Evolutionary conservation across 768 basidiomycete genomes (phyloP), one percentile per base, ranked within the genome.

Genomic region (Boletus fagicola): DNA sequence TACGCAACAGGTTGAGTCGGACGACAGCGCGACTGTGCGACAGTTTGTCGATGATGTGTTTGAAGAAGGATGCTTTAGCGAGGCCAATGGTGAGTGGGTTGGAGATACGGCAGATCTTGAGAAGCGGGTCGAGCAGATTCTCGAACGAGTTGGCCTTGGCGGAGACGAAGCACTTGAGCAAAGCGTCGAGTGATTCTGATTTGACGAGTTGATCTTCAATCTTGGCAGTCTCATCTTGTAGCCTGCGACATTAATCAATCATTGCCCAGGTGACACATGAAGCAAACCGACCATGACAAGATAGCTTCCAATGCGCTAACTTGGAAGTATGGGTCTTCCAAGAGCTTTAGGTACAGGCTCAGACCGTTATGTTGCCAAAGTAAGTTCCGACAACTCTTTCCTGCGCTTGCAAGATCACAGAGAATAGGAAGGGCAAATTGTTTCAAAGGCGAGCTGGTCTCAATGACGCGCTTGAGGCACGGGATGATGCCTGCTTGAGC

Each of bases 341-440:
- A 73, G 22, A 94, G 79, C 61, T 81, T 82, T 57, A 92, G 70
- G 65, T 95, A 96, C 80, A 94, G 77, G 30, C 71, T 69, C 35
- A 99, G 75, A n/a, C 94, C 95, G 62, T 94, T 87, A 64, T 97
- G 87, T 66, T 96, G 91, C 96, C 96, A 96, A 54, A 98, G 75
- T 45, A 95, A 66, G 43, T 86, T 88, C 42, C 97, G 82, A 67
- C 93, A 94, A 55, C 86, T 91, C 78, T 98, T 98, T 48, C 94
- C 92, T 4, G 96, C 94, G 71, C 90, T 92, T 0, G 95, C 93
- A 44, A 98, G 83, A 69, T 99, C 97, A 73, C 96, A 98, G 4
- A 99, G 79, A 61, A 99, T 95, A 0, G 97, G 96, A 38, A 99
- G 78, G 0, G 96, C 97, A 66, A 99, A 98, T 66, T 99, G 95